phyloP scores from a whole-genome alignment of 73 alveolate species.

The Tetrahymena elliotti region DNA sequence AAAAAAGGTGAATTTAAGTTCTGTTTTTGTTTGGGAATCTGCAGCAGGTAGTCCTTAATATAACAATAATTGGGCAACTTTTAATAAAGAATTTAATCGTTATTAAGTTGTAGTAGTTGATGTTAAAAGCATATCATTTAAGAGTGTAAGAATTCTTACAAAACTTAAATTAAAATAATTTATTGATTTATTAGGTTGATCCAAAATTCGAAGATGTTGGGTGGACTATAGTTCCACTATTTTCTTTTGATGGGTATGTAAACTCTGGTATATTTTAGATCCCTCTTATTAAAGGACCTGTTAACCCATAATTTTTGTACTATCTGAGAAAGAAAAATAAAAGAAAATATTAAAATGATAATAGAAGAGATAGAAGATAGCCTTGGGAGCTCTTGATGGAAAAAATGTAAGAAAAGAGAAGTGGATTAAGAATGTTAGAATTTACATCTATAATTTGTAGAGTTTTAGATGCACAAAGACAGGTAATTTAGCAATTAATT shows the following conservation, averaged over 20 bases:
- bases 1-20: conserved; percentile 23
- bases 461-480: conserved; percentile 72
- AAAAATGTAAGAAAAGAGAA: conserved; percentile 27
- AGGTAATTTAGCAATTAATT: neutral
- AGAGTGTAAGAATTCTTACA: neutral
- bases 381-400: conserved; percentile 50
- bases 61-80: conserved; percentile 43
- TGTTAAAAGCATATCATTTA: conserved; percentile 15
- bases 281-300: conserved; percentile 69
- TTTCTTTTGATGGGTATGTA: conserved; percentile 59
- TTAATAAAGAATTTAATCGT: conserved; percentile 29
- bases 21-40: conserved; percentile 37
- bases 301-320: conserved; percentile 13
- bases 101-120: conserved; percentile 31
- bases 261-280: conserved; percentile 56
- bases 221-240: conserved; percentile 68
- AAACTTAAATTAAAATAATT: neutral
- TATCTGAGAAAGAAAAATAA: conserved; percentile 55
- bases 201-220: conserved; percentile 65
- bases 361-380: conserved; percentile 24
- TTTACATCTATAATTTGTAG: conserved; percentile 64
- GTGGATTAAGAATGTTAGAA: conserved; percentile 34
- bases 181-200: conserved; percentile 22
- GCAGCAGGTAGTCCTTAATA: conserved; percentile 38
- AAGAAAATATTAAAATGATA: conserved; percentile 33